Evolutionary conservation across 495 filamentous ascomycete genomes (phyloP), one percentile per base, ranked within the genome.

Genomic region (Xylaria nigripes): DNA sequence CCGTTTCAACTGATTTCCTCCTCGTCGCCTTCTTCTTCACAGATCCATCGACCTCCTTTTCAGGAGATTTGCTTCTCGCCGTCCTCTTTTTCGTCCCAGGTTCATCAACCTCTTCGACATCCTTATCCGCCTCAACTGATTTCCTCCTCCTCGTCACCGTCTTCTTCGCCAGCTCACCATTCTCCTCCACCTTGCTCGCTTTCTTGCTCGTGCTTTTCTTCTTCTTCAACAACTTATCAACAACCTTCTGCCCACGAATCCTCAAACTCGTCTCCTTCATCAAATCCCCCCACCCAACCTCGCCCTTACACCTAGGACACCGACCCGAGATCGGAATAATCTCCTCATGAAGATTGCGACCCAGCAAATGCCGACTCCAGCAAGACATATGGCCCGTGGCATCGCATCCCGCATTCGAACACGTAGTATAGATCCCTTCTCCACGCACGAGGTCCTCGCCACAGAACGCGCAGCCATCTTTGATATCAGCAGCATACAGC

Each of bases 261-360:
- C 90, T 76, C 25, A 95, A 67, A 45, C 76, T 92, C 54, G 90
- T 68, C 64, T 95, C 90, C 61, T 83, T 90, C 66, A 91, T 86
- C 59, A 96, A 77, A 44, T 86, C 75, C 0, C 80, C 72, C 93
- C 93, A 98, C 44, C 74, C 61, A 7, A 88, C 71, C 18, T 75
- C 67, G 0, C 71, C 68, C 1, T 76, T 67, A 64, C 93, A 98
- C 38, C 65, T 67, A 1, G 89, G 90, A 70, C 93, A 98, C 3
- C 59, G 67, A 1, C 92, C 92, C 8, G 74, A 60, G 4, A 76
- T 76, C 0, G 93, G 92, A 3, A 96, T 57, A 2, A 95, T 64
- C 0, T 61, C 65, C 13, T 75, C 72, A 0, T 62, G 58, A 2
- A 73, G 68, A 22, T 73, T 70, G 12, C 60, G 60, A 0, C 68